A percentile compares a stretch with the other conserved stretches of the same genome.
phyloP scores from a whole-genome alignment of 805 yeast species.

The Saccharomycodes ludwigii region DNA sequence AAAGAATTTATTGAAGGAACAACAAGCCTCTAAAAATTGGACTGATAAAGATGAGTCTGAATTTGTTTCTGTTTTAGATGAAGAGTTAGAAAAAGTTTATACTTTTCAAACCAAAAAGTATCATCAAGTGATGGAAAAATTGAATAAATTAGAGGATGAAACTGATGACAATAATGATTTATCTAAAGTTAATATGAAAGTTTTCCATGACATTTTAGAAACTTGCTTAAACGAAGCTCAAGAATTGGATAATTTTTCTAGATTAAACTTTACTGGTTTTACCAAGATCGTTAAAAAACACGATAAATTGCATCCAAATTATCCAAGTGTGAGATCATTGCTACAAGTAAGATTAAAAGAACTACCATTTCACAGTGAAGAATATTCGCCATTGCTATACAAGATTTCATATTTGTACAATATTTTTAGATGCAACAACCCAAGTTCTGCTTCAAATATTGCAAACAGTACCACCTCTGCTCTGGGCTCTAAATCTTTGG shows the following conservation, averaged over 20 bases:
- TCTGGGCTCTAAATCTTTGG: slow-evolving; percentile 25
- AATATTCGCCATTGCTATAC: slow-evolving; percentile 81
- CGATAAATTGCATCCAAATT: slow-evolving; percentile 77
- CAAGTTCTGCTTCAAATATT: slow-evolving; percentile 9
- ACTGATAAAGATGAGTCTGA: slow-evolving; percentile 57
- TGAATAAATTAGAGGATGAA: slow-evolving; percentile 50
- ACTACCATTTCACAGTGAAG: slow-evolving; percentile 88
- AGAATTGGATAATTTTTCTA: slow-evolving; percentile 78
- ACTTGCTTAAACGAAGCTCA: slow-evolving; percentile 62
- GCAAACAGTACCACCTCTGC: slow-evolving; percentile 14
- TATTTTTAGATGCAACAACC: slow-evolving; percentile 52
- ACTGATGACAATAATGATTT: slow-evolving; percentile 31
- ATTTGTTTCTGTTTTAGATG: slow-evolving; percentile 56
- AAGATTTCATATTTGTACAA: slow-evolving; percentile 73
- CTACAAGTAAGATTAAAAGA: slow-evolving; percentile 77
- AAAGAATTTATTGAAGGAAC: slow-evolving; percentile 58
- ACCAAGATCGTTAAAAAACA: slow-evolving; percentile 91
- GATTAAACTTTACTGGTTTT: slow-evolving; percentile 91
- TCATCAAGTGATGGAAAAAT: slow-evolving; percentile 50
- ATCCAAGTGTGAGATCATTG: slow-evolving; percentile 75
- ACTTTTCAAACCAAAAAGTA: slow-evolving; percentile 58
- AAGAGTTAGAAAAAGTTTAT: slow-evolving; percentile 66
- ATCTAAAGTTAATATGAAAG: slow-evolving; percentile 40
- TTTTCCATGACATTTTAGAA: slow-evolving; percentile 61
- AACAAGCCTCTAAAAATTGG: slow-evolving; percentile 31